Evolutionary conservation across 2,329 filamentous ascomycete genomes (phyloP).

Genomic region (Sordariomycetes sp.): DNA sequence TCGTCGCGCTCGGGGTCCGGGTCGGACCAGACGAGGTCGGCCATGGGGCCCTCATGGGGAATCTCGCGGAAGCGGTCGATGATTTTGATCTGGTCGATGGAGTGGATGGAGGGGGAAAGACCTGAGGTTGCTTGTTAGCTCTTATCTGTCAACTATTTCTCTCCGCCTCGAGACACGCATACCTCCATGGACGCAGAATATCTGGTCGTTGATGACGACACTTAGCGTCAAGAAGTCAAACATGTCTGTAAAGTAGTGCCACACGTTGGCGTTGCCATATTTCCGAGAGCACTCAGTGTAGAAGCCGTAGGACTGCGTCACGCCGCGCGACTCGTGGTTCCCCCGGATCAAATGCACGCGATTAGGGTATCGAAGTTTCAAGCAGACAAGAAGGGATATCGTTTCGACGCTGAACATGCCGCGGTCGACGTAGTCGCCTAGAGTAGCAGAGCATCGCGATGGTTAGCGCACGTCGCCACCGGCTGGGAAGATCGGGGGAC

Average conservation of each 20-base stretch:
- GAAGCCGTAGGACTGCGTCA: constrained; percentile 97
- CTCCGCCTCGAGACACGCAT: constrained; percentile 16
- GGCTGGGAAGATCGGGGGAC: background rate
- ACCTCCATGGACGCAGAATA: constrained; percentile 92
- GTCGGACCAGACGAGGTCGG: constrained; percentile 97
- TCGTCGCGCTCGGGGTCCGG: constrained; percentile 96
- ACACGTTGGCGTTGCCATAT: constrained; percentile 96
- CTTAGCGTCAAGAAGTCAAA: constrained; percentile 96
- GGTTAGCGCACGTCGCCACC: background rate
- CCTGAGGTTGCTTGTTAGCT: constrained; percentile 22
- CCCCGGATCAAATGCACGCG: constrained; percentile 93
- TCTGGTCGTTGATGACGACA: constrained; percentile 97
- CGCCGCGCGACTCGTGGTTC: constrained; percentile 94
- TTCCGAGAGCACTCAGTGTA: constrained; percentile 97
- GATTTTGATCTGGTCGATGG: constrained; percentile 98
- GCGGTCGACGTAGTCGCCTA: constrained; percentile 94
- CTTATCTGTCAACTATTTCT: background rate
- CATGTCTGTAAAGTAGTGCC: constrained; percentile 99
- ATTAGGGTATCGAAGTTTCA: constrained; percentile 92
- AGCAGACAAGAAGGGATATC: constrained; percentile 90
- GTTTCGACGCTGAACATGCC: constrained; percentile 98
- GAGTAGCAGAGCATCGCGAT: background rate
- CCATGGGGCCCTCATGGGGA: constrained; percentile 97
- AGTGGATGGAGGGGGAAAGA: constrained; percentile 82
- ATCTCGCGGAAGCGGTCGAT: constrained; percentile 98